phyloP scores from a whole-genome alignment of 495 filamentous ascomycete species.

The Hypoxylon rickii region DNA sequence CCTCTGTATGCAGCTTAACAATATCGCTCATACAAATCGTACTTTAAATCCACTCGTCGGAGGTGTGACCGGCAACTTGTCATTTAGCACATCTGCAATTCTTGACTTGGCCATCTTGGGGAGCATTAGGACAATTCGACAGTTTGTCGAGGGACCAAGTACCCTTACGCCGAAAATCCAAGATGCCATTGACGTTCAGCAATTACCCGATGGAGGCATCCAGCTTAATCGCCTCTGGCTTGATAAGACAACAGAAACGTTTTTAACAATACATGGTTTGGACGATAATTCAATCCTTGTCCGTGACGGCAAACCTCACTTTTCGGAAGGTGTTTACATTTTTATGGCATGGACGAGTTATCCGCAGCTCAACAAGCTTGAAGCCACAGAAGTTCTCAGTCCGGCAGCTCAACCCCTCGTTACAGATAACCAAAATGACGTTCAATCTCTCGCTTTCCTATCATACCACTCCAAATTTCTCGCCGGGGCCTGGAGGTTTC shows the following conservation, averaged over 20 bases:
- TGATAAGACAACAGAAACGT: constrained; percentile 62
- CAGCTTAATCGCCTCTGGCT: constrained; percentile 60
- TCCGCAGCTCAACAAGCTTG: constrained; percentile 61
- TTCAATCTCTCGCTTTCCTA: constrained; percentile 62
- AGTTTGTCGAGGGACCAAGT: constrained; percentile 63
- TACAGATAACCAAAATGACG: constrained; percentile 48
- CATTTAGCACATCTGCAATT: constrained; percentile 60
- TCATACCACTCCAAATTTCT: constrained; percentile 66
- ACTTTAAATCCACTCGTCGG: constrained; percentile 47
- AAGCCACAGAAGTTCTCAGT: constrained; percentile 54
- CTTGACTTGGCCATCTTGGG: constrained; percentile 61
- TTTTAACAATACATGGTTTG: constrained; percentile 47
- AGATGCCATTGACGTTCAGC: constrained; percentile 46
- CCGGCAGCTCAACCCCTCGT: constrained; percentile 50
- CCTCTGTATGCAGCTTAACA: constrained; percentile 55
- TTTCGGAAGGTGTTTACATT: constrained; percentile 57
- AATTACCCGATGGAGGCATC: constrained; percentile 46
- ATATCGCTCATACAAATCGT: constrained; percentile 41
- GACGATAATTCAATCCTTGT: constrained; percentile 38
- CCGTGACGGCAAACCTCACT: constrained; percentile 47
- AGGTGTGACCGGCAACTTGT: constrained; percentile 56
- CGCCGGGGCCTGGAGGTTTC: constrained; percentile 68
- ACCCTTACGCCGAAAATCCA: constrained; percentile 57
- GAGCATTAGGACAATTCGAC: constrained; percentile 63
- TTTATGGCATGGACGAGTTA: constrained; percentile 66